Evolutionary conservation across 768 basidiomycete genomes (phyloP), one percentile per base, ranked within the genome.

Genomic region (Hygrophorus russula): DNA sequence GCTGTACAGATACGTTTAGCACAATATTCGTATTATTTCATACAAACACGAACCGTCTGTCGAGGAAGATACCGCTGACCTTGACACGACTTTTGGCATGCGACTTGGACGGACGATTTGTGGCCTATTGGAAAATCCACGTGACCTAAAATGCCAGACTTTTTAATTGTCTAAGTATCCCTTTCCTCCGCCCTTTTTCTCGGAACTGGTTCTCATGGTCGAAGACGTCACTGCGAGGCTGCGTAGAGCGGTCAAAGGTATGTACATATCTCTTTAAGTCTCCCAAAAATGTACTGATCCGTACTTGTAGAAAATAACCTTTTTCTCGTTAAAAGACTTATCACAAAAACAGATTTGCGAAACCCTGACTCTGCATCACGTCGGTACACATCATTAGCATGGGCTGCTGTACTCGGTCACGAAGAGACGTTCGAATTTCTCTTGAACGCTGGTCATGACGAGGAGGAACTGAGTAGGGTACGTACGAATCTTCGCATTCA

Each of bases 361-460:
- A 97, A 97, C 63, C 80, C 89, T 7, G 93, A 97, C 63, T 70
- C 81, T 9, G 73, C 71, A 12, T 66, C 76, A 17, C 75, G 74
- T 50, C 74, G 88, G 6, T 82, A 83, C 57, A 96, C 93, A 0
- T 91, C 87, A 10, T 62, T 97, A 7, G 88, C 90, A 4, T 97
- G 90, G 91, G 80, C 92, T 2, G 91, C 91, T 15, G 75, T 84
- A 0, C 74, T 88, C 31, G 90, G 87, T 0, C 80, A 88, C 48
- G 82, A 93, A 56, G 92, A 94, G 57, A 91, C 88, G 1, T 97
- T 94, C 51, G 91, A 96, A 55, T 96, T 82, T 62, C 68, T 97
- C 43, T 67, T 94, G 41, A 75, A 70, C 49, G 78, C 74, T 15
- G 90, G 90, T 27, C 93, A 96, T 58, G 93, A 97, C 58, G 92